These are phyloP conservation scores for Cystobasidiaceae sp. DNA, from an alignment of 1,284 basidiomycete genomes.

Conservation along the genomic window DNA sequence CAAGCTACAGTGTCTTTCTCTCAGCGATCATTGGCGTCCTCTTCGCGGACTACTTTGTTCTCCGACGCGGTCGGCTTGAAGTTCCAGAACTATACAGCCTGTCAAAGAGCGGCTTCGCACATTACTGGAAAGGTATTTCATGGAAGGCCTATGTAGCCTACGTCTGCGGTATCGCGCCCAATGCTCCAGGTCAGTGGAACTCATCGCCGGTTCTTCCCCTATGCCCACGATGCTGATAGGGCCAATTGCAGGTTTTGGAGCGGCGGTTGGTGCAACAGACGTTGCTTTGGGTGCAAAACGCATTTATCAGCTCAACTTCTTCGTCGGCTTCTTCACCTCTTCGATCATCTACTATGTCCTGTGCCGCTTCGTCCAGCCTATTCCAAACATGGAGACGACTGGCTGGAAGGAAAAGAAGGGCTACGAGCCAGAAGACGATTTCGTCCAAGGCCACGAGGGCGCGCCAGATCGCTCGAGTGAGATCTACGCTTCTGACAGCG, in stretches of 20 bases:
- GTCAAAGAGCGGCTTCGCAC: slow-evolving; percentile 62
- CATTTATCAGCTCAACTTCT: slow-evolving; percentile 38
- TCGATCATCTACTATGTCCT: slow-evolving; percentile 59
- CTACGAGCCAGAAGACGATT: slow-evolving; percentile 20
- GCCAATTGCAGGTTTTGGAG: slow-evolving; percentile 33
- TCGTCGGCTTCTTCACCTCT: slow-evolving; percentile 62
- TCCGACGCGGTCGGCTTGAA: slow-evolving; percentile 66
- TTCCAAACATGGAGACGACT: neutral
- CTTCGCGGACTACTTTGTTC: slow-evolving; percentile 74
- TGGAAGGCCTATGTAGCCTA: slow-evolving; percentile 53
- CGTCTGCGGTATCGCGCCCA: slow-evolving; percentile 38
- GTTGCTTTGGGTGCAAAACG: slow-evolving; percentile 63
- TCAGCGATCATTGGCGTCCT: slow-evolving; percentile 68
- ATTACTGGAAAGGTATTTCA: slow-evolving; percentile 70
- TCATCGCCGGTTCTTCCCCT: neutral
- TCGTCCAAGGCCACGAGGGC: no score
- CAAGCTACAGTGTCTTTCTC: slow-evolving; percentile 74
- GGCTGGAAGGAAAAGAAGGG: slow-evolving; percentile 23
- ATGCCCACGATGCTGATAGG: neutral
- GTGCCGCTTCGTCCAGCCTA: slow-evolving; percentile 52
- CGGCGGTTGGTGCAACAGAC: slow-evolving; percentile 52
- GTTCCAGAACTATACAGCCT: slow-evolving; percentile 66
- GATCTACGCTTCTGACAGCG: neutral
- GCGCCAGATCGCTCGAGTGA: neutral
- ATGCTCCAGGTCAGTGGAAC: slow-evolving; percentile 31